Conservation (phyloP, 345 rosid genomes). For the Citropsis articulata region DNA sequence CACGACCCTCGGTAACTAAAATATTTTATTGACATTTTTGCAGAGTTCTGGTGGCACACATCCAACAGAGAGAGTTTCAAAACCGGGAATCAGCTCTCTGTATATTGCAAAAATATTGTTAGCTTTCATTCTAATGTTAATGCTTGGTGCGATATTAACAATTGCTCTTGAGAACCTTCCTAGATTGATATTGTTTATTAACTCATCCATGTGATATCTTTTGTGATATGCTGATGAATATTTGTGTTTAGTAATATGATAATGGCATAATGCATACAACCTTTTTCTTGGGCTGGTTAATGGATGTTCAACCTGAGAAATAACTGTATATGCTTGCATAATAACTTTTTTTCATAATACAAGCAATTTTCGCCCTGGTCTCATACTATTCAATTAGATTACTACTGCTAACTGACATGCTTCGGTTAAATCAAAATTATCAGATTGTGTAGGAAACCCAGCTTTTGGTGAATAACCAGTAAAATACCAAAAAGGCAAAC, state of each 20-base stretch:
- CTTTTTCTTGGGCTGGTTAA: too few relatives aligned
- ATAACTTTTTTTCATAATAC: too few relatives aligned
- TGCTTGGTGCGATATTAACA: slow-evolving; percentile 63
- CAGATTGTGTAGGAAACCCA: neutral
- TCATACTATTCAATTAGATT: too few relatives aligned
- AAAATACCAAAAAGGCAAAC: neutral
- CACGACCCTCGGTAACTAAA: neutral
- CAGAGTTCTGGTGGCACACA: slow-evolving; percentile 33
- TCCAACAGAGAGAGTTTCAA: slow-evolving; percentile 7
- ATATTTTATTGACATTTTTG: slow-evolving; percentile 7
- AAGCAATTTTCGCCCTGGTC: neutral
- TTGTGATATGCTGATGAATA: neutral
- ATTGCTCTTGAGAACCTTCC: slow-evolving; percentile 86
- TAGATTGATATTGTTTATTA: slow-evolving; percentile 40
- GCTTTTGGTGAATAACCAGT: neutral
- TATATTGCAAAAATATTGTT: slow-evolving; percentile 58
- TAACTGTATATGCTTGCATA: too few relatives aligned
- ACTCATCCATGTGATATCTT: slow-evolving; percentile 35
- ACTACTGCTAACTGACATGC: neutral
- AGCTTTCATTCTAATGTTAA: slow-evolving; percentile 63
- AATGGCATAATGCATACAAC: too few relatives aligned
- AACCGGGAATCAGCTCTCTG: slow-evolving; percentile 19
- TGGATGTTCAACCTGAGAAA: too few relatives aligned
- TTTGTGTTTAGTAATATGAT: neutral
- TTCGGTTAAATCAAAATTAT: neutral